These are phyloP conservation scores for Salix suchowensis DNA, from an alignment of 345 rosid genomes.

Conservation along the genomic window DNA sequence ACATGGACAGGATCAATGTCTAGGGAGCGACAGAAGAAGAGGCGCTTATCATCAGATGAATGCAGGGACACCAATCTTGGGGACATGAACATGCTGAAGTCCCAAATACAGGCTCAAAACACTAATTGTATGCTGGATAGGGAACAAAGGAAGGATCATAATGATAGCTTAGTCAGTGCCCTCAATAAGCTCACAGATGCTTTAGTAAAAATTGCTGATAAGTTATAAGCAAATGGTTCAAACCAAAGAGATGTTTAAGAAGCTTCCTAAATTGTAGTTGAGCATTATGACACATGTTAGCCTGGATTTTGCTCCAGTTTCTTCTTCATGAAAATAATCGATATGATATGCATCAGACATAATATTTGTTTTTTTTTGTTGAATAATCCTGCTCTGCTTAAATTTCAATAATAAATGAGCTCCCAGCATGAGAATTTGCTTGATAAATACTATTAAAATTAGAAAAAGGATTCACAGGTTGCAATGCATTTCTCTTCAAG, in stretches of 20 bases:
- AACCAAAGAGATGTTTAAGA: not conserved
- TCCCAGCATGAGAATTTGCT: not conserved
- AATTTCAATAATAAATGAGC: not conserved
- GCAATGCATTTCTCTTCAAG: not conserved
- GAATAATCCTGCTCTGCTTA: not conserved
- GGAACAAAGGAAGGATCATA: conserved; percentile 16
- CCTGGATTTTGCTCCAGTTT: not conserved
- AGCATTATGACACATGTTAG: not conserved
- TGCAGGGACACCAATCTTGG: conserved; percentile 7
- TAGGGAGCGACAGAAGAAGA: conserved; percentile 19
- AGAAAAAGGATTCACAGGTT: not conserved
- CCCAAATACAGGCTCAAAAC: conserved; percentile 26
- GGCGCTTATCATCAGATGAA: conserved; percentile 9
- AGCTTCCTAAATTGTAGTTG: not conserved
- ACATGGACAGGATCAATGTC: conserved; percentile 14
- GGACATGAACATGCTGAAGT: conserved; percentile 11
- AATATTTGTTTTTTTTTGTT: not conserved
- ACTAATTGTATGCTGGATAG: conserved; percentile 20
- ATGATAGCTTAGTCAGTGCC: conserved; percentile 14
- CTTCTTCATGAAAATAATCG: not conserved
- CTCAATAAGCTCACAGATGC: conserved; percentile 27
- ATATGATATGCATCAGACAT: not conserved
- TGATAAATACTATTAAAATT: not conserved
- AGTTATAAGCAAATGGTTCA: conserved; percentile 11
- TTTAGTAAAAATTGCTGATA: conserved; percentile 24